Evolutionary conservation across 768 basidiomycete genomes (phyloP).

Genomic region (Candolleomyces efflorescens): DNA sequence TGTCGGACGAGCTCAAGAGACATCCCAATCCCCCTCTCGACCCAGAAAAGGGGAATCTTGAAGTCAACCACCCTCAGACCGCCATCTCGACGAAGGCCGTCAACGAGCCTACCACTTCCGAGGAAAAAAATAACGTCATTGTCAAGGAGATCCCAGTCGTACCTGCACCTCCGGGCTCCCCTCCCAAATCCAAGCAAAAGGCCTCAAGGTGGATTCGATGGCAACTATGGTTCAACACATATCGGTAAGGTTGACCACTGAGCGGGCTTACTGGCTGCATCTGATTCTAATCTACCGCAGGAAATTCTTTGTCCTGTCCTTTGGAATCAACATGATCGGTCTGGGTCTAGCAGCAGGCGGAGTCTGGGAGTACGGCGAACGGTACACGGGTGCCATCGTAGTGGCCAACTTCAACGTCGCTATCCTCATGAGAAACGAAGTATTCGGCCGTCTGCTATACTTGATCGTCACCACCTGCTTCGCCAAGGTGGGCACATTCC

Average conservation of each 20-base stretch:
- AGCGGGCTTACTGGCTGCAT: neutral
- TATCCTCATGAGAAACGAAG: slow-evolving; percentile 73
- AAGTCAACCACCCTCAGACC: slow-evolving; percentile 28
- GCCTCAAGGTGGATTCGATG: slow-evolving; percentile 56
- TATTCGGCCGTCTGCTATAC: slow-evolving; percentile 70
- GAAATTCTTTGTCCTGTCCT: slow-evolving; percentile 64
- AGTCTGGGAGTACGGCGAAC: slow-evolving; percentile 58
- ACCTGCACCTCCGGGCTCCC: slow-evolving; percentile 33
- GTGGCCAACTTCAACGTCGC: slow-evolving; percentile 70
- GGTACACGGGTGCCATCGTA: slow-evolving; percentile 62
- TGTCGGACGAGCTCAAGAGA: slow-evolving; percentile 40
- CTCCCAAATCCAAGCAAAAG: slow-evolving; percentile 47
- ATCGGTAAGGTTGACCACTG: slow-evolving; percentile 40
- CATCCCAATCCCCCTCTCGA: slow-evolving; percentile 42
- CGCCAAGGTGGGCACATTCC: slow-evolving; percentile 47
- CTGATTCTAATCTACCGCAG: slow-evolving; percentile 25
- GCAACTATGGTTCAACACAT: slow-evolving; percentile 69
- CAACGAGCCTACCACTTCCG: slow-evolving; percentile 14
- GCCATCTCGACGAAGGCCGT: neutral
- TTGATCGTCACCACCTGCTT: slow-evolving; percentile 62
- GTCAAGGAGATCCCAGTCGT: slow-evolving; percentile 30
- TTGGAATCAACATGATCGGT: slow-evolving; percentile 59
- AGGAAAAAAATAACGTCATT: slow-evolving; percentile 37
- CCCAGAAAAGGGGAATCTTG: slow-evolving; percentile 56
- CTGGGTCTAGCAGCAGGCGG: slow-evolving; percentile 59